Percentiles rank a stretch among this genome's conserved stretches.
phyloP scores from a whole-genome alignment of 176 grass and related monocot species.

The Poa annua region DNA sequence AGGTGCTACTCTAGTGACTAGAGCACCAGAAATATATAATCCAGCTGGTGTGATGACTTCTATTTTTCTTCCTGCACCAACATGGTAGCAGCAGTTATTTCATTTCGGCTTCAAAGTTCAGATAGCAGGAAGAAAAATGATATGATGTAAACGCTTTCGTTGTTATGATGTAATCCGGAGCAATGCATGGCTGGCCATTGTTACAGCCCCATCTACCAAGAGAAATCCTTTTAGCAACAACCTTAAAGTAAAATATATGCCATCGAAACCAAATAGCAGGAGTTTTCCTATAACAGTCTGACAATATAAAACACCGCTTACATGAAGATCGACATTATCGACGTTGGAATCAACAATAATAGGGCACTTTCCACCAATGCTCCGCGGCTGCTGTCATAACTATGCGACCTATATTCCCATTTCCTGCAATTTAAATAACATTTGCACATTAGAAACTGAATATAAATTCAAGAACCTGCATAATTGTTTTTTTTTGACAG shows the following conservation, averaged over 20 bases:
- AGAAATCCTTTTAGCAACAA: conserved; percentile 68
- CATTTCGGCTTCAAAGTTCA: conserved; percentile 13
- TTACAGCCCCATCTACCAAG: conserved; percentile 98
- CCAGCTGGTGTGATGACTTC: conserved; percentile 74
- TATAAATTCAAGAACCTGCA: background rate
- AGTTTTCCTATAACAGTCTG: background rate
- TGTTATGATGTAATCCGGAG: conserved; percentile 94
- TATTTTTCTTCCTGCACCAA: conserved; percentile 81
- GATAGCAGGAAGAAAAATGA: background rate
- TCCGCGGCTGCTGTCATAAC: conserved; percentile 83
- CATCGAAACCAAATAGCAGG: background rate
- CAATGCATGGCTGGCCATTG: conserved; percentile 91
- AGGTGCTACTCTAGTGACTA: conserved; percentile 73
- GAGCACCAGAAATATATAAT: conserved; percentile 75
- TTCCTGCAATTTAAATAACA: conserved; percentile 55
- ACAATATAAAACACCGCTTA: conserved; percentile 43
- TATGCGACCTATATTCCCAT: conserved; percentile 65
- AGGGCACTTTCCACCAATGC: conserved; percentile 94
- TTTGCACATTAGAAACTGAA: background rate
- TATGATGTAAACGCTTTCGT: conserved; percentile 87
- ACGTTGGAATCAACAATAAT: conserved; percentile 77
- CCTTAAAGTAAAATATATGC: conserved; percentile 45
- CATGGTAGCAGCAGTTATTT: conserved; percentile 36
- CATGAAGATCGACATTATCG: conserved; percentile 78
- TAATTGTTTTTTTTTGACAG: conserved; percentile 20